A percentile compares a stretch with the other conserved stretches of the same genome.
These are phyloP conservation scores for Saraca asoca DNA, from an alignment of 331 rosid species.

Conservation along the genomic window DNA sequence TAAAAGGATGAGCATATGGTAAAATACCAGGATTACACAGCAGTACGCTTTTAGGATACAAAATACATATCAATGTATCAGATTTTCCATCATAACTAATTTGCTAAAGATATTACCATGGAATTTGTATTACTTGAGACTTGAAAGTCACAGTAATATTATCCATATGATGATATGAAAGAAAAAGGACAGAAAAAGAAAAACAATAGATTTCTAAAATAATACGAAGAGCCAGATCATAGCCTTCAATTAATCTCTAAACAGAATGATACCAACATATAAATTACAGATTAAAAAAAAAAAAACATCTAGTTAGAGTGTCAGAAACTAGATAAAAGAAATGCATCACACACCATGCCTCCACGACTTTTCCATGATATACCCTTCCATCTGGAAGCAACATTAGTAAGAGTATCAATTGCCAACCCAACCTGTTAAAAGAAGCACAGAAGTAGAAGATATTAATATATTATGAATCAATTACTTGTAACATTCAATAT, in stretches of 20 bases:
- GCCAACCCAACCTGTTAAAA: slow-evolving; percentile 62
- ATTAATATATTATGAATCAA: not conserved
- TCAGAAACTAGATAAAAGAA: slow-evolving; percentile 6
- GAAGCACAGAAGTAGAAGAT: slow-evolving; percentile 16
- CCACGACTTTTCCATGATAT: slow-evolving; percentile 87
- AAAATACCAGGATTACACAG: slow-evolving; percentile 6
- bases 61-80: slow-evolving; percentile 1
- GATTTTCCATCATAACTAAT: slow-evolving; percentile 13
- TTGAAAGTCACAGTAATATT: not conserved
- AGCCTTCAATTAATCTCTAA: slow-evolving; percentile 23
- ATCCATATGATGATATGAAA: slow-evolving; percentile 5
- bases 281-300: not conserved
- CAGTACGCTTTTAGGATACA: not conserved
- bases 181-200: not conserved
- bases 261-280: not conserved
- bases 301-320: slow-evolving; percentile 4
- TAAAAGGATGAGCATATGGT: slow-evolving; percentile 5
- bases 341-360: slow-evolving; percentile 63
- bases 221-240: not conserved
- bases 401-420: slow-evolving; percentile 41
- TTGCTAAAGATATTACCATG: not conserved
- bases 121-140: too few species aligned
- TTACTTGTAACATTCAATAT: not conserved
- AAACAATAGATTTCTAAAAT: not conserved
- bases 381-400: slow-evolving; percentile 61